Evolutionary conservation across 148 eudicot genomes (phyloP).

Genomic region (Amaranthus hypochondriacus): DNA sequence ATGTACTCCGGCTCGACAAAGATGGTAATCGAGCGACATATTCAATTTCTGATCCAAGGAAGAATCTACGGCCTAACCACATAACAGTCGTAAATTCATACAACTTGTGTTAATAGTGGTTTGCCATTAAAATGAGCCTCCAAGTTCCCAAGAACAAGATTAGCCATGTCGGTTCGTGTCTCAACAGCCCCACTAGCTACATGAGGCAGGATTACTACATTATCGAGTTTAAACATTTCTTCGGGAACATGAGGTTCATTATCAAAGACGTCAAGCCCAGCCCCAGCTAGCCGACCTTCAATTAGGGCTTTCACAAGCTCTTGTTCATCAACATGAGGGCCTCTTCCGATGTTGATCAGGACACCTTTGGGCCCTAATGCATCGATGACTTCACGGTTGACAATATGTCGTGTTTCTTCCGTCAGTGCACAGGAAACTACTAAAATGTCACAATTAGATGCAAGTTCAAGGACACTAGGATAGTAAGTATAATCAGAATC

Average conservation of each 20-base stretch:
- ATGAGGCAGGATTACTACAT: conserved; percentile 69
- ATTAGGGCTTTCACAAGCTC: conserved; percentile 74
- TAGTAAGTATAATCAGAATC: conserved; percentile 54
- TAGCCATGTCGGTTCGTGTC: conserved; percentile 67
- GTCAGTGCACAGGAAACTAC: conserved; percentile 62
- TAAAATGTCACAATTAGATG: conserved; percentile 63
- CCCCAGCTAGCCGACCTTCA: conserved; percentile 74
- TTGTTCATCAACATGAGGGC: conserved; percentile 65
- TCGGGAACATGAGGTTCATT: conserved; percentile 77
- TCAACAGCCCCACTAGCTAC: conserved; percentile 69
- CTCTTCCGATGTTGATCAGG: conserved; percentile 77
- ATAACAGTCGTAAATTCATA: conserved; percentile 22
- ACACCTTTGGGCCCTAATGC: conserved; percentile 70
- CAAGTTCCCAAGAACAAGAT: conserved; percentile 66
- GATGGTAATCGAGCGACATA: too few relatives aligned
- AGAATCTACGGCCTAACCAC: too few relatives aligned
- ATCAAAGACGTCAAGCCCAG: conserved; percentile 74
- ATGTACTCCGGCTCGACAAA: too few relatives aligned
- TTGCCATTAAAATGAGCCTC: conserved; percentile 75
- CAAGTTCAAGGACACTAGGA: conserved; percentile 49
- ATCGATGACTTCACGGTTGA: conserved; percentile 59
- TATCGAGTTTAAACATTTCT: conserved; percentile 54
- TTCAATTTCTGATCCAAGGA: too few relatives aligned
- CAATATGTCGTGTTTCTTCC: conserved; percentile 62
- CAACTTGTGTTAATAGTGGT: conserved; percentile 65